Evolutionary conservation across 2,329 filamentous ascomycete genomes (phyloP).

Genomic region (Fusarium mangiferae): DNA sequence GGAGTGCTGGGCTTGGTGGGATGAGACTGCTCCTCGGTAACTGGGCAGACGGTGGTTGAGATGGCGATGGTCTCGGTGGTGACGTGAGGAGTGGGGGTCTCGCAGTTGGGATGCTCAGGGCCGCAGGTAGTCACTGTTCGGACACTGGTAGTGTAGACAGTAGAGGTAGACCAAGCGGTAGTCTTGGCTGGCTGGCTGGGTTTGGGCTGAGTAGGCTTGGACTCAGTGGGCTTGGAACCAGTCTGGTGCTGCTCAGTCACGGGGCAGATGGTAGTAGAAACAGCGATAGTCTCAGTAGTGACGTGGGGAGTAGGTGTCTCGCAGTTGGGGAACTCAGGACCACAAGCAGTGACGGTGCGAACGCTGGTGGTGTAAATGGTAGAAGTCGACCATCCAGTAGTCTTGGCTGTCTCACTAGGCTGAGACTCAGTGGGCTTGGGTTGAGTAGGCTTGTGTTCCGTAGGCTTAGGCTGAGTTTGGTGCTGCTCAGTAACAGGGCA

Average conservation of each 20-base stretch:
- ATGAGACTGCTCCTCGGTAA: slow-evolving; percentile 17
- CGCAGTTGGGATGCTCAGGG: slow-evolving; percentile 1
- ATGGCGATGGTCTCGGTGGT: slow-evolving; percentile 23
- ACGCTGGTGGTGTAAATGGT: slow-evolving; percentile 33
- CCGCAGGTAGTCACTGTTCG: slow-evolving; percentile 33
- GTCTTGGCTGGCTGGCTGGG: neutral
- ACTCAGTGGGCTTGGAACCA: neutral
- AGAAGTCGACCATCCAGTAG: slow-evolving; percentile 22
- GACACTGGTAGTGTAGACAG: slow-evolving; percentile 33
- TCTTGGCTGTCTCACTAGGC: neutral
- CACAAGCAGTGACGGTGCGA: slow-evolving; percentile 32
- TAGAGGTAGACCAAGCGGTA: slow-evolving; percentile 11
- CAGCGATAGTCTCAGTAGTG: slow-evolving; percentile 15
- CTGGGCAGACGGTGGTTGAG: slow-evolving; percentile 29
- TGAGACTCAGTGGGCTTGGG: neutral
- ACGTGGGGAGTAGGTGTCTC: slow-evolving; percentile 7
- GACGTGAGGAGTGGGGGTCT: slow-evolving; percentile 5
- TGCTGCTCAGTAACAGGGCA: slow-evolving; percentile 31
- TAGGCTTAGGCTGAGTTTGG: slow-evolving; percentile 5
- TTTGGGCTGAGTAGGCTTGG: neutral
- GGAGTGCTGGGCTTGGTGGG: neutral
- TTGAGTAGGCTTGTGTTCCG: neutral
- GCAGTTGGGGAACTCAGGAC: slow-evolving; percentile 1
- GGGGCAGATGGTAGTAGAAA: slow-evolving; percentile 28
- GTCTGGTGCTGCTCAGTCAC: slow-evolving; percentile 26